Conservation (phyloP, 2,329 filamentous ascomycete genomes). For the Botrytis byssoidea region DNA sequence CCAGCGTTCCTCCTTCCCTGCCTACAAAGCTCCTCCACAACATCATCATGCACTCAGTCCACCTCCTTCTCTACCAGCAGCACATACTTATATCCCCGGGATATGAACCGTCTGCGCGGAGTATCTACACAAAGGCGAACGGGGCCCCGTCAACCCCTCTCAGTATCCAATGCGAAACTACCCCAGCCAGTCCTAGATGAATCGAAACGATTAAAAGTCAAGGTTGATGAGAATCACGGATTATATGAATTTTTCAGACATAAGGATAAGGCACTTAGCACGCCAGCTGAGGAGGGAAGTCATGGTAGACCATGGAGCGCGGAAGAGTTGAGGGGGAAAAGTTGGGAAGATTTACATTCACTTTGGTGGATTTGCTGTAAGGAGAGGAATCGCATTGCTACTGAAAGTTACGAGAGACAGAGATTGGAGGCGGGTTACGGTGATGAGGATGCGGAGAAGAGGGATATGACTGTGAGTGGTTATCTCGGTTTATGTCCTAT, state of each 20-base stretch:
- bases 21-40: slow-evolving; percentile 23
- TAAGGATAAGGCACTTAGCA: slow-evolving; percentile 64
- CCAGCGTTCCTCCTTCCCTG: slow-evolving; percentile 39
- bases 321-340: slow-evolving; percentile 82
- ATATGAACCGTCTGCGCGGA: slow-evolving; percentile 77
- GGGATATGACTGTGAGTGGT: slow-evolving; percentile 64
- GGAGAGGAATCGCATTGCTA: slow-evolving; percentile 87
- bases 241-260: slow-evolving; percentile 89
- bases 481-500: neutral
- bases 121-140: slow-evolving; percentile 78
- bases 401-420: slow-evolving; percentile 66
- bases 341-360: slow-evolving; percentile 87
- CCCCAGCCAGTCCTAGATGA: slow-evolving; percentile 67
- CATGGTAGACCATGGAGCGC: slow-evolving; percentile 83
- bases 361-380: slow-evolving; percentile 94
- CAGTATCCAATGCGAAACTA: slow-evolving; percentile 68
- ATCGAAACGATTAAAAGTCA: slow-evolving; percentile 53
- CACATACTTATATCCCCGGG: slow-evolving; percentile 47
- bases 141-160: slow-evolving; percentile 71
- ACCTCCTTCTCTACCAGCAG: slow-evolving; percentile 38
- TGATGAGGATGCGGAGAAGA: slow-evolving; percentile 59
- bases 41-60: slow-evolving; percentile 30
- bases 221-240: slow-evolving; percentile 71
- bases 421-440: slow-evolving; percentile 72
- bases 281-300: slow-evolving; percentile 66